These are phyloP conservation scores for Umbilicus rupestris DNA, from an alignment of 164 flowering plant species.

Conservation along the genomic window DNA sequence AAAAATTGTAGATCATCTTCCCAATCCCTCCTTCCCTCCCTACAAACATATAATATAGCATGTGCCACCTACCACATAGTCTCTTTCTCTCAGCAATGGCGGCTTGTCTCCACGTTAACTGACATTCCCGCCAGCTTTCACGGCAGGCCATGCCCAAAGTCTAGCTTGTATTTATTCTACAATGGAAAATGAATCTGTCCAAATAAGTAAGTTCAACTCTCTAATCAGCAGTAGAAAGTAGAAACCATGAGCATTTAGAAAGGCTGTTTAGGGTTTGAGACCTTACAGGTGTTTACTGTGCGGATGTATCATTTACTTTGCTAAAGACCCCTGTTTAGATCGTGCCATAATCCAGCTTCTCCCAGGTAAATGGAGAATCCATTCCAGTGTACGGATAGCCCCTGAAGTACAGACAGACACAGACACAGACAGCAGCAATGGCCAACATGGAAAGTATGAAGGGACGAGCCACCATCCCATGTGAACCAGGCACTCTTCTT, in stretches of 20 bases:
- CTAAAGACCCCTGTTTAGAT: slow-evolving; percentile 14
- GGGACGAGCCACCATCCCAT: slow-evolving; percentile 67
- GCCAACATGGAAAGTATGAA: slow-evolving; percentile 71
- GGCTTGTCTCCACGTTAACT: too few relatives aligned
- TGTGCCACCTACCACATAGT: background rate
- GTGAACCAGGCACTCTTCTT: slow-evolving; percentile 30
- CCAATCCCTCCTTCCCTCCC: background rate
- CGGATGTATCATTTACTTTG: background rate
- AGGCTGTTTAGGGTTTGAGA: background rate
- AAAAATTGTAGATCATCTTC: background rate
- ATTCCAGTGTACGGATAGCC: slow-evolving; percentile 44
- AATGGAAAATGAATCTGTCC: background rate
- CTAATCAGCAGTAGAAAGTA: background rate
- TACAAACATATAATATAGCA: background rate
- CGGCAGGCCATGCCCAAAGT: background rate
- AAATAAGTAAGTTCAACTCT: background rate
- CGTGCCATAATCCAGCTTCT: slow-evolving; percentile 44
- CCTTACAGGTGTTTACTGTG: background rate
- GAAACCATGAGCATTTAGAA: background rate
- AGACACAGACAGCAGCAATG: slow-evolving; percentile 82
- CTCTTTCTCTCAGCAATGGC: background rate
- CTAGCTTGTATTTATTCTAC: background rate
- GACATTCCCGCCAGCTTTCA: background rate
- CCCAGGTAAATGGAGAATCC: slow-evolving; percentile 61
- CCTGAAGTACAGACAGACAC: slow-evolving; percentile 67